Evolutionary conservation across 306 rosid species (phyloP), one percentile per base, ranked within the genome.

Genomic region (Inga leiocalycina): DNA sequence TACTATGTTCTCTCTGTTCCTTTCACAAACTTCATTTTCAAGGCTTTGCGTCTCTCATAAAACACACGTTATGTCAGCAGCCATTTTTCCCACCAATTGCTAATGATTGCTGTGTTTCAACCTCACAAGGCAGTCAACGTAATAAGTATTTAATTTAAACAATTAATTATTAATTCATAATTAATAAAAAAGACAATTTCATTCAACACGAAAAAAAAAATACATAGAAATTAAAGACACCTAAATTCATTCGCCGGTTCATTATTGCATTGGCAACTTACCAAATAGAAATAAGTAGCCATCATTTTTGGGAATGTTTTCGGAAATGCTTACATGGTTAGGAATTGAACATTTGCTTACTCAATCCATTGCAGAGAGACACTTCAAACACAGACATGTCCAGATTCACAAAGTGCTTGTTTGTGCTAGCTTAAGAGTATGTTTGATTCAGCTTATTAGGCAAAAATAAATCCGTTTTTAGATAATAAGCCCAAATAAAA

Each of bases 321-420:
- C 45, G 5, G 0, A 43, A 10, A 20, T 0, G 49, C 41, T 61
- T 49, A 46, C 20, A 67, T 81, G 27, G 16, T 39, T 20, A 11
- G 66, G 41, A 5, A 35, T 14, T 41, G 32, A 57, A 76, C 30
- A n/a, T 56, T 57, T 76, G 35, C 14, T n/a, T 57, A 48, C n/a
- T 54, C 27, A 57, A 57, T 57, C 22, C 87, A 81, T 45, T 78
- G 80, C 45, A 81, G 17, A 8, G 43, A 77, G 67, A 81, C 68
- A 10, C 67, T 44, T 44, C 43, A 4, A 9, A 64, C 66, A 37
- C 34, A 48, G 44, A 75, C 80, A 51, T 14, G 71, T 51, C 76
- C 76, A 68, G 67, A 61, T 76, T 71, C 77, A 73, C 30, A 27
- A 27, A 27, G 30, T 27, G 1, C 0, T 27, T 27, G 30, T 27